Conservation (phyloP, 2,329 filamentous ascomycete genomes). For the Cordyceps farinosa region DNA sequence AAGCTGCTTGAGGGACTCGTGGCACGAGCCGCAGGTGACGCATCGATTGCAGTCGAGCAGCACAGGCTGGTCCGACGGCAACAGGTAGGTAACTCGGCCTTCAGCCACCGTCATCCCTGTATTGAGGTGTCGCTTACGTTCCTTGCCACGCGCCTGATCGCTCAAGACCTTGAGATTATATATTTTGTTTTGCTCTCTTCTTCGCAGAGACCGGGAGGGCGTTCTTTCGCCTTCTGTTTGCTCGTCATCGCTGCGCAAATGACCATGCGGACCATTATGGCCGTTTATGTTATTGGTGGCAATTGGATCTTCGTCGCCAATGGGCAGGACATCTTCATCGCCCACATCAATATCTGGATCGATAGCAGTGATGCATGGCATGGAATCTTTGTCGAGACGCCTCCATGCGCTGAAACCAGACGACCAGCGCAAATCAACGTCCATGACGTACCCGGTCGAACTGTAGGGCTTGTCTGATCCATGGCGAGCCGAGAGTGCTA, state of each 20-base stretch:
- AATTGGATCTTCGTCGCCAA: slow-evolving; percentile 19
- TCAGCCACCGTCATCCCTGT: slow-evolving; percentile 30
- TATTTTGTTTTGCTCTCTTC: slow-evolving; percentile 45
- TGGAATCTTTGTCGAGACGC: slow-evolving; percentile 39
- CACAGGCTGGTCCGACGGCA: slow-evolving; percentile 43
- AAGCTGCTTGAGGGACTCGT: slow-evolving; percentile 47
- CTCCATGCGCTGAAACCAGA: slow-evolving; percentile 36
- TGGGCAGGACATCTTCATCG: slow-evolving; percentile 24
- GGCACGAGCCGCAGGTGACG: slow-evolving; percentile 46
- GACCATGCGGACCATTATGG: slow-evolving; percentile 20
- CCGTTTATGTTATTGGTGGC: slow-evolving; percentile 16
- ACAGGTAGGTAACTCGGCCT: slow-evolving; percentile 44
- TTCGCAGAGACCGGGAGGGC: slow-evolving; percentile 49
- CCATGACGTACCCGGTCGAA: slow-evolving; percentile 45
- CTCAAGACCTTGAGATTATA: slow-evolving; percentile 62
- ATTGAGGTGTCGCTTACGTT: slow-evolving; percentile 39
- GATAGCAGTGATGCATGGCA: slow-evolving; percentile 43
- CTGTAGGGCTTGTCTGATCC: slow-evolving; percentile 24
- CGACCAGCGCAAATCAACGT: slow-evolving; percentile 47
- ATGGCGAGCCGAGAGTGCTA: slow-evolving; percentile 28
- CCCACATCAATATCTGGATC: slow-evolving; percentile 32
- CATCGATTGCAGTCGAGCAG: slow-evolving; percentile 49
- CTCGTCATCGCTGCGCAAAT: slow-evolving; percentile 42
- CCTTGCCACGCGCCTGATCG: slow-evolving; percentile 53
- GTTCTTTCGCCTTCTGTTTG: slow-evolving; percentile 46